Evolutionary conservation across 75 land plant species (phyloP).

Genomic region (Gnetum montanum): DNA sequence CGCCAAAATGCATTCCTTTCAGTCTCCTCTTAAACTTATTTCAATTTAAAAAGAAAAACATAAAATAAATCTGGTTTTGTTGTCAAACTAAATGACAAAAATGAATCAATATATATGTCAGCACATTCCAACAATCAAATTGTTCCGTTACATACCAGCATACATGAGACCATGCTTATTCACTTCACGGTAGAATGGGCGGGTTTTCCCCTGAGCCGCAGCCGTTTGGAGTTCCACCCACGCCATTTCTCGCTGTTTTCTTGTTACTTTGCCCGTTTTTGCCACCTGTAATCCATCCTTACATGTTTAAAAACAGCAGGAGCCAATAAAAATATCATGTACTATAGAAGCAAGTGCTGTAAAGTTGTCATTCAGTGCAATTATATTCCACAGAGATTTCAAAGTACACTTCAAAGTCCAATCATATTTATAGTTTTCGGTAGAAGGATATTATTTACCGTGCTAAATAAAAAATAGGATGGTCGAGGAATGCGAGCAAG

Average conservation of each 20-base stretch:
- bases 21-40: too few species aligned
- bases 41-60: too few species aligned
- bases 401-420: too few species aligned
- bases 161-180: constrained; percentile 71
- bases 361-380: neutral
- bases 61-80: too few species aligned
- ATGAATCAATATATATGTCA: too few species aligned
- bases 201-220: constrained; percentile 49
- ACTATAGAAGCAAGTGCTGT: neutral
- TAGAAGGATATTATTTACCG: constrained; percentile 56
- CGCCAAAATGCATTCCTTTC: too few species aligned
- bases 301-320: neutral
- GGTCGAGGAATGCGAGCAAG: constrained; percentile 79
- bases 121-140: too few species aligned
- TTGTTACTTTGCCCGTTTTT: constrained; percentile 68
- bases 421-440: too few species aligned
- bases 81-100: too few species aligned
- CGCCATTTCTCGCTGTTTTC: constrained; percentile 53
- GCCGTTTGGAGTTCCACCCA: constrained; percentile 77
- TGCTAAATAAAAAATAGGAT: constrained; percentile 76
- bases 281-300: constrained; percentile 47
- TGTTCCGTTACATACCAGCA: constrained; percentile 53
- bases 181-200: constrained; percentile 70
- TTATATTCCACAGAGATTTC: neutral
- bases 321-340: too few species aligned